phyloP scores from a whole-genome alignment of 192 early-diverging fungal genomes.

The Linnemannia elongata region DNA sequence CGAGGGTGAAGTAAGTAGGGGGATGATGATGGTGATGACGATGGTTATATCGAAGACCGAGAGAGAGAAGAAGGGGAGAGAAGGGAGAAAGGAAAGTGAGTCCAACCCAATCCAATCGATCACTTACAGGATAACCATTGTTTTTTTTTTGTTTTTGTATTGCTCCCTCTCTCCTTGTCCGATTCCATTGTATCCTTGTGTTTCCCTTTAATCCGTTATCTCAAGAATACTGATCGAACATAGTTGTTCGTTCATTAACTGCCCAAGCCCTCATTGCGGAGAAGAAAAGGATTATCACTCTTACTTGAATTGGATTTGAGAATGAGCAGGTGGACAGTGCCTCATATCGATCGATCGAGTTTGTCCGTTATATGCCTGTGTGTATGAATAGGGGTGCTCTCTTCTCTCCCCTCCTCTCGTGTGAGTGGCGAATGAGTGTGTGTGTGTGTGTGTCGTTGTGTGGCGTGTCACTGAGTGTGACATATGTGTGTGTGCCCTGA shows the following conservation, averaged over 20 bases:
- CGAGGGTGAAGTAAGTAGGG: neutral
- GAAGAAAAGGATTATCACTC: neutral
- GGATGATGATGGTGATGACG: neutral
- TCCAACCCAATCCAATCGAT: neutral
- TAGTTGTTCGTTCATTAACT: neutral
- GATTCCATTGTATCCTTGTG: neutral
- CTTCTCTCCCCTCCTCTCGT: neutral
- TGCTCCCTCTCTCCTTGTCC: neutral
- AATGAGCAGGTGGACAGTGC: neutral
- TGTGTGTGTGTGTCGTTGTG: neutral
- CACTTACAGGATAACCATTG: neutral
- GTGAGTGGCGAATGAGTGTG: neutral
- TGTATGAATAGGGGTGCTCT: neutral
- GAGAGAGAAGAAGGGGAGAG: neutral
- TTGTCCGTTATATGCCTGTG: neutral
- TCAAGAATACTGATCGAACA: conserved; percentile 1
- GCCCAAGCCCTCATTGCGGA: neutral
- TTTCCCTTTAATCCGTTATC: neutral
- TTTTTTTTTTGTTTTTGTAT: neutral
- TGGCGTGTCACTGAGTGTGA: neutral
- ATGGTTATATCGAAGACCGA: neutral
- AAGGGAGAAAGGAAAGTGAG: neutral
- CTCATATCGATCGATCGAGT: neutral
- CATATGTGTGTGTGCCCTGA: neutral
- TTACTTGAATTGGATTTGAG: neutral